Evolutionary conservation across 2,329 filamentous ascomycete genomes (phyloP), one percentile per base, ranked within the genome.

Genomic region (Fusarium ambrosium): DNA sequence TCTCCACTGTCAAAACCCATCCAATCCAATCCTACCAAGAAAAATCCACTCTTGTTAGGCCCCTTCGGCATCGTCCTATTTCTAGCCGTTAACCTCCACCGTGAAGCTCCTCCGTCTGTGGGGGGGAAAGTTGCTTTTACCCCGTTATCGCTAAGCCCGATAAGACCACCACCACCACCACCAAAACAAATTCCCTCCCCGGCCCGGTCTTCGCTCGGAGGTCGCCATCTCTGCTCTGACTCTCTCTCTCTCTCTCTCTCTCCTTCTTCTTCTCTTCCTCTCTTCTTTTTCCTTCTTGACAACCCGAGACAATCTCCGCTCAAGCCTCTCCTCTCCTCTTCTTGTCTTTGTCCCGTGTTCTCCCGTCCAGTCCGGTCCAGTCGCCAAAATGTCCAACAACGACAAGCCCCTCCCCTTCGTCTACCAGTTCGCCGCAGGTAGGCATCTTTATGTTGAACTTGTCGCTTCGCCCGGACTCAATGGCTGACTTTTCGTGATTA

Each of bases 391-490:
- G 71, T 73, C 74, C 61, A 72, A 91, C 62, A 82, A 87, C 75
- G 85, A 90, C 62, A 93, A 95, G 86, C 94, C 95, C 69, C 91
- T 98, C 78, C 95, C 95, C 69, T 98, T 98, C 86, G 85, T 91
- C 79, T 98, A 98, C 91, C 95, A 98, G 87, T 98, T 98, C 88
- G 93, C 92, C 84, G 95, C 96, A 82, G 95, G 95, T 92, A 82
- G 82, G 90, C 87, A 75, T 74, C 78, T 77, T 66, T 56, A 13
- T 24, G 48, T 66, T 60, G 64, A 56, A 59, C 27, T 32, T 39
- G 14, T 36, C 27, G 36, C 37, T 65, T 58, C 14, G 20, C 45
- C 39, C 18, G 29, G 59, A 58, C 45, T 61, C 62, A 73, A 76
- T 73, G 71, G 74, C 77, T 80, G 71, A 71, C 45, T 37, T n/a